Conservation (phyloP, 352 stramenopile species). For the Pythium pectinolyticum region DNA sequence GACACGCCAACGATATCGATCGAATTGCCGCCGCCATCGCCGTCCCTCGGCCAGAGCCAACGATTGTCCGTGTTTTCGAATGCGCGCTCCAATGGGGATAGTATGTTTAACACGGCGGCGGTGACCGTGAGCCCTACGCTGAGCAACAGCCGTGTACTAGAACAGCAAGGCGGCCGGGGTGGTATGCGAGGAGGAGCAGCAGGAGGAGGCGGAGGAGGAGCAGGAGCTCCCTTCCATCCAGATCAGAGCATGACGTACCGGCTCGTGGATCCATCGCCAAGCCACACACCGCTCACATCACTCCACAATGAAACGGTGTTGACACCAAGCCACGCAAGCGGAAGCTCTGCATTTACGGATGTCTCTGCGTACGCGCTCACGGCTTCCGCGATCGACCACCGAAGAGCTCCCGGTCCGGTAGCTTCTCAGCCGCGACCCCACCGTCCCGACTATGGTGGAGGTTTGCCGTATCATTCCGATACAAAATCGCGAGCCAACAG, state of each 20-base stretch:
- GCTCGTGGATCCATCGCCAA: constrained; percentile 25
- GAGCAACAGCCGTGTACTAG: background rate
- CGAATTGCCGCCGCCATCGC: constrained; percentile 22
- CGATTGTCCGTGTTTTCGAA: constrained; percentile 19
- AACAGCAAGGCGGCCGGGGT: too few relatives aligned
- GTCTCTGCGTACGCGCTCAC: background rate
- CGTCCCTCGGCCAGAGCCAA: constrained; percentile 21
- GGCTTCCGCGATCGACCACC: background rate
- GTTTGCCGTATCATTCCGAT: constrained; percentile 13
- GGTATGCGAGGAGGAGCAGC: too few relatives aligned
- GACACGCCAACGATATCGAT: constrained; percentile 23
- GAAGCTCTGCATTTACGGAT: too few relatives aligned
- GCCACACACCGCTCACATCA: constrained; percentile 1
- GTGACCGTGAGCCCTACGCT: constrained; percentile 13
- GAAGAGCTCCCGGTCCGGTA: background rate
- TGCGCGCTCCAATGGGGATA: constrained; percentile 2
- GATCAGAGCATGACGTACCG: constrained; percentile 24
- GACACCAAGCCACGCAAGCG: background rate
- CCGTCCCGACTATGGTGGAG: constrained; percentile 12
- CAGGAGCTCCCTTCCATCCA: constrained; percentile 7
- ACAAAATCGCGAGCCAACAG: too few relatives aligned
- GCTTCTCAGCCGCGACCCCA: background rate
- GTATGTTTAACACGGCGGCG: constrained; percentile 17
- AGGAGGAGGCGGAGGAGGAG: too few relatives aligned
- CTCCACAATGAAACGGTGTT: background rate